Base-by-base conservation (phyloP, 805 yeast genomes). In the Metschnikowia dekortorum region DNA sequence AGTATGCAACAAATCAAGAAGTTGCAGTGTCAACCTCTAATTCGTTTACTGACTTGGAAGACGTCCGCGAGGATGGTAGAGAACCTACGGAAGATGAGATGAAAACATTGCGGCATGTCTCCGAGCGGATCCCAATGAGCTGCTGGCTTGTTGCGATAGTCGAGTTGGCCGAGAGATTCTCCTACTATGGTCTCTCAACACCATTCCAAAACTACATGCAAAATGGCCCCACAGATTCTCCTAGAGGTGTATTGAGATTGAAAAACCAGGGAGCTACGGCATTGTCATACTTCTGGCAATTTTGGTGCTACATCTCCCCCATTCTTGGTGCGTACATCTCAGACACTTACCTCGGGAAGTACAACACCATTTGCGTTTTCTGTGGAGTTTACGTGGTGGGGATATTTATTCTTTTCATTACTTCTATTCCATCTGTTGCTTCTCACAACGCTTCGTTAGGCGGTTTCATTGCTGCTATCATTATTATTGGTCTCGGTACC, bases 271-370 rank as follows among this genome's bases (percentile, higher is more conserved):
- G 48, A 26, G 57, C 58, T 32, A 51, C 58, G 1, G 55, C 58
- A 2, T 37, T 53, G 16, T 42, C 55, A 10, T 55, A 53, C 39
- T 49, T 52, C 37, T 55, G 57, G 57, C 51, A 49, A 34, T 55
- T 55, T 28, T 55, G 57, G 58, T 47, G 57, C 41, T 55, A 46
- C 41, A 9, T 43, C 13, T 41, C 55, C 5, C 55, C 58, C 1
- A 44, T 55, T 10, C 8, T 55, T n/a, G 57, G 58, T 11, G 58
- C 57, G 3, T 51, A 81, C 66, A 57, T 86, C 35, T 83, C 94
- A 48, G 96, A 87, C 67, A 80, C 85, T 55, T 82, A 73, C 66
- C 77, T 79, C 71, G 94, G 94, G 53, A 84, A 85, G 64, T 82
- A 76, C 69, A 80, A 76, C 55, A 83, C 92, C 37, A 85, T 87